Evolutionary conservation across 2,329 filamentous ascomycete species (phyloP), one percentile per base, ranked within the genome.

Genomic region (Colletotrichum plurivorum): DNA sequence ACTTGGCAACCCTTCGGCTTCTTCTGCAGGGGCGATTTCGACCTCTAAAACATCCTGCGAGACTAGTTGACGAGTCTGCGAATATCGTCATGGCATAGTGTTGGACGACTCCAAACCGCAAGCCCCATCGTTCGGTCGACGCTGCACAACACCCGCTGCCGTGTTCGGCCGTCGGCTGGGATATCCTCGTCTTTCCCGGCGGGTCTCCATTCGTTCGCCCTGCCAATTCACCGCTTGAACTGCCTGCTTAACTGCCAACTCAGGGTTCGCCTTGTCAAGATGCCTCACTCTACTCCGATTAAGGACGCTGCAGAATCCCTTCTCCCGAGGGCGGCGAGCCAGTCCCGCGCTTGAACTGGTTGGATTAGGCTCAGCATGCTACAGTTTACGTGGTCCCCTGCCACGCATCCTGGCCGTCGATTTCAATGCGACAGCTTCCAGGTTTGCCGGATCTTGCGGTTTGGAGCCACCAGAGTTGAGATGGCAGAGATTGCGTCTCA

Each of bases 401-500:
- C n/a, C 46, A n/a, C 13, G 5, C 22, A 12, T 45, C 41, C 55
- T 43, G 15, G 66, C 61, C 25, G 27, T 27, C 39, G 52, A 20
- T 56, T 45, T 66, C 51, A 56, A 56, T 66, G 66, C 62, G 45
- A 51, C 49, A 16, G 9, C 13, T 49, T 6, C 59, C 25, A 25
- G 62, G 65, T 20, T 43, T 45, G n/a, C 62, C 43, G 55, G 51
- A 46, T 45, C 36, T 51, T n/a, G 51, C 45, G 55, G 51, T 22
- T 66, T 66, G 55, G 36, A 56, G 43, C 31, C 43, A 61, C 55
- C 43, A 61, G 22, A 60, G 62, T 67, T 69, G 67, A 67, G 67
- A 69, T 69, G 67, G 62, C 67, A 69, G 67, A 69, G 36, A 69
- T 69, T 69, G 45, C 67, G 25, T 67, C 62, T 69, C 51, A 67